Evolutionary conservation across 2,329 filamentous ascomycete genomes (phyloP), one percentile per base, ranked within the genome.

Genomic region (Diaporthe velutina): DNA sequence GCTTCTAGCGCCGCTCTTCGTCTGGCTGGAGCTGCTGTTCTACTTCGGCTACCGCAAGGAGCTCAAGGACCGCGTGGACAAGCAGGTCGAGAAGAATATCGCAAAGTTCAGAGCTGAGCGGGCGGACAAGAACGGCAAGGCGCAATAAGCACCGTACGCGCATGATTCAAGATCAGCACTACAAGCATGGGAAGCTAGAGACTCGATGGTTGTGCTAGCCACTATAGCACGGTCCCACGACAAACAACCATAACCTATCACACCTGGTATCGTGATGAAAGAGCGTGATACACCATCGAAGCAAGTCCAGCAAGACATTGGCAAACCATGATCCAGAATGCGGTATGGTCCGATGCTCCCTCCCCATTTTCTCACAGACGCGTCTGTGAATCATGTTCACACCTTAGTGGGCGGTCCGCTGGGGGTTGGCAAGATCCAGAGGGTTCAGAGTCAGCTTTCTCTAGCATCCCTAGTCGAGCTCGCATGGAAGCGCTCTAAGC

Each of bases 11-110:
- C 97, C 97, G 12, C 93, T 99, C 80, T 99, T 98, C 80, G 96
- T 98, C 74, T 99, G 97, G 94, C 93, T 99, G 79, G 96, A 98
- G 86, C 85, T 97, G 33, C 88, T 99, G 35, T 99, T 99, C 87
- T 92, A 89, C 80, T 90, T 97, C 68, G 97, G 97, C 66, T 99
- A 98, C 84, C 91, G 97, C 75, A 94, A 93, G 1, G 95, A 98
- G 83, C 87, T 99, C 78, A 95, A 96, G 85, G 89, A 90, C 76
- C 91, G 96, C 68, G 91, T 98, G 58, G 91, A 96, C 76, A 92
- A 92, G 82, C 91, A 90, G 50, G 94, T 98, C 4, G 85, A 92
- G 81, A 87, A 90, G 78, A 95, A 98, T 82, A 89, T 98, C 77
- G 88, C 90, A 78, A 97, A 95, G 84, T 93, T 95, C 82, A 91